Evolutionary conservation across 2,329 filamentous ascomycete species (phyloP).

Genomic region (Fusarium musae): DNA sequence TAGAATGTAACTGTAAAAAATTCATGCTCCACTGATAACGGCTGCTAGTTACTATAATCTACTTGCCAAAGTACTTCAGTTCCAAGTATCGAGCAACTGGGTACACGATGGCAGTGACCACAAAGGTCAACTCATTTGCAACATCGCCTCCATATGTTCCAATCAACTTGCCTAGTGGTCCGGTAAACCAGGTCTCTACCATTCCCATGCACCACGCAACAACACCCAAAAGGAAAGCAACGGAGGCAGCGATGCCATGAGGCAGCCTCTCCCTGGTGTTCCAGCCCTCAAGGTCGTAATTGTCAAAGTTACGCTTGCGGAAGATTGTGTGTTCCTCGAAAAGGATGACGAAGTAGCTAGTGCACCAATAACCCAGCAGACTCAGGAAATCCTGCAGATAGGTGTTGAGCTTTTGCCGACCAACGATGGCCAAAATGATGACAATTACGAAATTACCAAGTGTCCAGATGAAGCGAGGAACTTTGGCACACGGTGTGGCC

Average conservation of each 20-base stretch:
- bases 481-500: background rate
- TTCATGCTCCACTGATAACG: too few species aligned
- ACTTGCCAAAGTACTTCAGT: slow-evolving; percentile 4
- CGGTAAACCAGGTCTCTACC: slow-evolving; percentile 9
- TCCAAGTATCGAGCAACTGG: slow-evolving; percentile 2
- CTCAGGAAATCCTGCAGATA: slow-evolving; percentile 7
- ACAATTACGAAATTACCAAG: slow-evolving; percentile 4
- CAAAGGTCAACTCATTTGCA: slow-evolving; percentile 8
- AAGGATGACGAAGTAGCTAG: slow-evolving; percentile 11
- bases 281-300: slow-evolving; percentile 9
- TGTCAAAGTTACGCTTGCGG: slow-evolving; percentile 2
- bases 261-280: background rate
- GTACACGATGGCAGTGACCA: slow-evolving; percentile 4
- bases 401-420: slow-evolving; percentile 8
- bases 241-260: slow-evolving; percentile 2
- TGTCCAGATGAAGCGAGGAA: slow-evolving; percentile 8
- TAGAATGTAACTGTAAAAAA: too few species aligned
- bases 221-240: slow-evolving; percentile 3
- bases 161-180: slow-evolving; percentile 2
- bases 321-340: slow-evolving; percentile 13
- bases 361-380: slow-evolving; percentile 8
- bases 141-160: slow-evolving; percentile 1
- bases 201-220: slow-evolving; percentile 12
- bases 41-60: background rate
- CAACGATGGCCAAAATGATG: slow-evolving; percentile 2